Percentiles rank a stretch among this genome's conserved stretches.
phyloP scores from a whole-genome alignment of 1,284 basidiomycete species.

The Stereum hirsutum region DNA sequence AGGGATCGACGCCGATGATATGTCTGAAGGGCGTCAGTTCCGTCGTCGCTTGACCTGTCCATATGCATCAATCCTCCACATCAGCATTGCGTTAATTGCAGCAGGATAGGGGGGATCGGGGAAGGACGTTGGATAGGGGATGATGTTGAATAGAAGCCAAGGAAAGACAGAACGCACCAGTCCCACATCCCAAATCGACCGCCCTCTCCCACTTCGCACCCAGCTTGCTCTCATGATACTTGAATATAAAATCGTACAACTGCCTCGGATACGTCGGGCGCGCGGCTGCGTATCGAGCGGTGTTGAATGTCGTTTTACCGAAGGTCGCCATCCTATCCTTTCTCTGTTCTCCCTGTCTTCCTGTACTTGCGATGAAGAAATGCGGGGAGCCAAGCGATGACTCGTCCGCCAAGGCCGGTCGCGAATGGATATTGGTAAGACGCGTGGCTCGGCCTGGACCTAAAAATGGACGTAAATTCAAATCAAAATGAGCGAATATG shows the following conservation, averaged over 20 bases:
- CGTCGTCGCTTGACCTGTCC: constrained; percentile 58
- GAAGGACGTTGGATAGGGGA: background rate
- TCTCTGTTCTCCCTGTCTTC: background rate
- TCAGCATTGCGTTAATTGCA: no score
- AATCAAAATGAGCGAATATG: no score
- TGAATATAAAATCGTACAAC: constrained; percentile 53
- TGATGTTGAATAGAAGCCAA: constrained; percentile 1
- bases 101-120: background rate
- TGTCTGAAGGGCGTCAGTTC: constrained; percentile 52
- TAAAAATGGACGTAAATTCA: no score
- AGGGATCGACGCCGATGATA: constrained; percentile 70
- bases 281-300: constrained; percentile 52
- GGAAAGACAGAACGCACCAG: constrained; percentile 35
- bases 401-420: no score
- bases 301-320: constrained; percentile 52
- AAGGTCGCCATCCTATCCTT: constrained; percentile 54
- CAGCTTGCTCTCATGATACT: constrained; percentile 37
- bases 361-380: background rate
- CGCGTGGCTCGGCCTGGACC: no score
- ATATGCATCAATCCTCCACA: no score
- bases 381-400: no score
- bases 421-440: no score
- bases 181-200: constrained; percentile 79
- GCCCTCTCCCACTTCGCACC: constrained; percentile 43
- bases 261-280: constrained; percentile 61